Evolutionary conservation across 345 rosid genomes (phyloP).

Genomic region (Litchi chinensis): DNA sequence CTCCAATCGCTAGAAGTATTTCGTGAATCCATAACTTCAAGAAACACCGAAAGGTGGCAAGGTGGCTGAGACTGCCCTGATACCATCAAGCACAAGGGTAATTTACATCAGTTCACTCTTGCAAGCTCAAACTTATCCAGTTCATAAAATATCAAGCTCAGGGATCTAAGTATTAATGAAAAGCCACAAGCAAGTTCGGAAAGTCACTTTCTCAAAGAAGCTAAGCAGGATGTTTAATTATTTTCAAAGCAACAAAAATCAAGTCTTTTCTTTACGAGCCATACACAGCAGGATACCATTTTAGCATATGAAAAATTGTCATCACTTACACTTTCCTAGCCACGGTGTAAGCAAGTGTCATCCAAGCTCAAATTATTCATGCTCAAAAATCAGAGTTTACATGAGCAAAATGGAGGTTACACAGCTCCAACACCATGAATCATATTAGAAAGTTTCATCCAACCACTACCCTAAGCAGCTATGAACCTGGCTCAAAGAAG

Average conservation of each 20-base stretch:
- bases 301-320: slow-evolving; percentile 10
- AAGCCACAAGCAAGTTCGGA: neutral
- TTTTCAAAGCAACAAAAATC: neutral
- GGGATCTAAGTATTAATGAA: slow-evolving; percentile 13
- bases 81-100: slow-evolving; percentile 53
- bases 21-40: slow-evolving; percentile 98
- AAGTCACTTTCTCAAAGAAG: slow-evolving; percentile 2
- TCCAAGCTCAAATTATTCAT: slow-evolving; percentile 22
- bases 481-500: slow-evolving; percentile 20
- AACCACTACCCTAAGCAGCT: slow-evolving; percentile 14
- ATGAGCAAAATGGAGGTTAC: slow-evolving; percentile 17
- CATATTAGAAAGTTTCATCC: slow-evolving; percentile 19
- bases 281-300: slow-evolving; percentile 4
- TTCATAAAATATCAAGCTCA: slow-evolving; percentile 11
- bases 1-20: slow-evolving; percentile 95
- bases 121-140: slow-evolving; percentile 12
- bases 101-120: slow-evolving; percentile 44
- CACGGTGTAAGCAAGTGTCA: slow-evolving; percentile 17
- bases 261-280: slow-evolving; percentile 3
- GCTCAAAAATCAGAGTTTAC: slow-evolving; percentile 14
- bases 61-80: slow-evolving; percentile 99
- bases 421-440: slow-evolving; percentile 4
- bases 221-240: neutral
- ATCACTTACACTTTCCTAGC: slow-evolving; percentile 16
- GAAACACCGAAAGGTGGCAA: slow-evolving; percentile 99